Evolutionary conservation across 768 basidiomycete genomes (phyloP).

Genomic region (Sistotremastrum suecicum): DNA sequence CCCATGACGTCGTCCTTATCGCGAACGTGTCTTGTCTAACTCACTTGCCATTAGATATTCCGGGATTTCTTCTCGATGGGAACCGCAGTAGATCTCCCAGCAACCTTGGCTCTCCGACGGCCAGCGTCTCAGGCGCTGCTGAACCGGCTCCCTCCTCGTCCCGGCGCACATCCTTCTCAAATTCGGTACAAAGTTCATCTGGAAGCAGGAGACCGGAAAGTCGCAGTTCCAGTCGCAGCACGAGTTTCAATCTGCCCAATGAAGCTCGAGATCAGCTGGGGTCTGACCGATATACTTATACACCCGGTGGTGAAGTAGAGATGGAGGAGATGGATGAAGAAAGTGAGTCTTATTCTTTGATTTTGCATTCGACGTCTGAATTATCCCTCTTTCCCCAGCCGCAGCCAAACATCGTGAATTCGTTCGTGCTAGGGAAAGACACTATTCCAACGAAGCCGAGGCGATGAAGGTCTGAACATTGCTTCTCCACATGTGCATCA

Average conservation of each 20-base stretch:
- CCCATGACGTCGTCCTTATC: constrained; percentile 12
- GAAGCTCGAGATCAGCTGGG: constrained; percentile 51
- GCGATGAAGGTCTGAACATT: constrained; percentile 65
- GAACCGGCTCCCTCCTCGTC: constrained; percentile 24
- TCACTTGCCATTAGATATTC: constrained; percentile 48
- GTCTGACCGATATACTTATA: constrained; percentile 23
- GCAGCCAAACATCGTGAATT: constrained; percentile 74
- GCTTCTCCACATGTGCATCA: not conserved
- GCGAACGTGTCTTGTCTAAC: not conserved
- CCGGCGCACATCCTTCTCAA: constrained; percentile 61
- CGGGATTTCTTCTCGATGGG: constrained; percentile 46
- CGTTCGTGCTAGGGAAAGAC: constrained; percentile 63
- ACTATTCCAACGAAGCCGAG: constrained; percentile 85
- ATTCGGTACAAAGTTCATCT: constrained; percentile 42
- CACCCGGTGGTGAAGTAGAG: constrained; percentile 35
- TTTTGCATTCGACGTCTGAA: not conserved
- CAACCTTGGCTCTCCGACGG: constrained; percentile 31
- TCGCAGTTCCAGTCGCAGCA: constrained; percentile 60
- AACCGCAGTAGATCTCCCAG: constrained; percentile 6
- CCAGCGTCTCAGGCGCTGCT: constrained; percentile 44
- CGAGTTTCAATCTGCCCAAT: constrained; percentile 68
- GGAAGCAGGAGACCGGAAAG: constrained; percentile 25
- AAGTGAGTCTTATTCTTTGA: constrained; percentile 30
- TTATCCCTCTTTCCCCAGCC: constrained; percentile 28
- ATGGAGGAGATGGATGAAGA: constrained; percentile 80